Base-by-base conservation (phyloP, 495 filamentous ascomycete species). In the Penicillium verhagenii region DNA sequence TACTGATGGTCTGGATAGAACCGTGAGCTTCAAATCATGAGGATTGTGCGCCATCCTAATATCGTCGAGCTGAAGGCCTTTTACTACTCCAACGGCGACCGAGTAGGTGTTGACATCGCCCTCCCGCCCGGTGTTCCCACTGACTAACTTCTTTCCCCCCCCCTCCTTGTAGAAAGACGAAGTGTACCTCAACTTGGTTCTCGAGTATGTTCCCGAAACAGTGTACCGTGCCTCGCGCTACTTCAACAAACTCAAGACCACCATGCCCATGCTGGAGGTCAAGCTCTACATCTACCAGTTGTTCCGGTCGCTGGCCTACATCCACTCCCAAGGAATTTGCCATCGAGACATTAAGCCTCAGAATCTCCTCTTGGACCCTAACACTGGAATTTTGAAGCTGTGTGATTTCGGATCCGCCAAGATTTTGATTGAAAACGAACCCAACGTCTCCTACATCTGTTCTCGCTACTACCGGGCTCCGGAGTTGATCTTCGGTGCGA, bases 281-380 rank as follows among this genome's bases (percentile, higher is more conserved):
- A 99, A 99, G 76, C 87, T 99, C 45, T 99, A 97, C 79, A 97
- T 96, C 70, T 99, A 99, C 73, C 94, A 99, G 77, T 86, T 99
- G 25, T 99, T 99, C 82, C 86, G 94, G 55, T 96, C 94, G 33
- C 82, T 99, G 57, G 94, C 94, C 47, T 99, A 97, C 73, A 99
- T 99, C 64, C 94, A 99, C 73, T 99, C 95, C 2, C 94, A 96
- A 78, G 94, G 94, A 51, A 99, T 99, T 76, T 97, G 94, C 73
- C 94, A 99, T 69, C 85, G 95, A 63, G 94, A 99, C 67, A 99
- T 99, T 79, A 99, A 99, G 79, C 94, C 94, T 23, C 94, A 99
- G 71, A 97, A 99, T 68, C 82, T 99, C 13, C 79, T 99, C 40
- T 81, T 97, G 52, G 94, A 99, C 64, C 92, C 92, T 6, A 82